A percentile compares a stretch with the other conserved stretches of the same genome.
Conservation (phyloP, 768 basidiomycete species). For the Ramaria sp. region DNA sequence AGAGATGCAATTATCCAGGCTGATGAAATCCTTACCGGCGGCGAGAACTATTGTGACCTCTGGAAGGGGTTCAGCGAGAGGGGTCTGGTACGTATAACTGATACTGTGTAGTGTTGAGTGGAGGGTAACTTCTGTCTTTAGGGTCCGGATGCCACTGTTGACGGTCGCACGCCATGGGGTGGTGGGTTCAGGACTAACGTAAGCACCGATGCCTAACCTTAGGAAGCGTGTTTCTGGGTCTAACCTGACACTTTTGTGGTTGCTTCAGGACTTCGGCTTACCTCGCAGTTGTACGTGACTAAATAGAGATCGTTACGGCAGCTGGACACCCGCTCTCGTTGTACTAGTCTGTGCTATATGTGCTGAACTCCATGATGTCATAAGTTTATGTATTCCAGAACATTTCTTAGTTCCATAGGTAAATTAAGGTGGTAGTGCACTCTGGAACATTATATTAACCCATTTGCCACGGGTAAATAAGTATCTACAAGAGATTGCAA, state of each 20-base stretch:
- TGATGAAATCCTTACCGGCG: slow-evolving; percentile 80
- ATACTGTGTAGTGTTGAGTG: neutral
- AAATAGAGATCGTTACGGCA: neutral
- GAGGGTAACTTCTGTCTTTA: neutral
- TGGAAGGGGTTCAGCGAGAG: slow-evolving; percentile 79
- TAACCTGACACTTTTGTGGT: neutral
- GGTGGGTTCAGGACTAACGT: slow-evolving; percentile 75
- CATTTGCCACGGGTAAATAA: too few species aligned
- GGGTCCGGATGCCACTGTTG: slow-evolving; percentile 63
- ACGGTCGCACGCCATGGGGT: slow-evolving; percentile 83
- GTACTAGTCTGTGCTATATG: neutral
- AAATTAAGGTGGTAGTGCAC: too few species aligned
- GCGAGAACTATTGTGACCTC: slow-evolving; percentile 83
- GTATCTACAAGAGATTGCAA: too few species aligned
- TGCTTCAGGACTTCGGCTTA: neutral
- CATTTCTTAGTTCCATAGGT: too few species aligned
- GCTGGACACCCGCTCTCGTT: neutral
- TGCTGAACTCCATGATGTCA: neutral
- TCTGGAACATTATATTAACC: too few species aligned
- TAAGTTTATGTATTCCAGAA: too few species aligned
- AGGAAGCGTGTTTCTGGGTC: neutral
- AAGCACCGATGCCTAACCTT: slow-evolving; percentile 9
- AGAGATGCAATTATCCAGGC: slow-evolving; percentile 87
- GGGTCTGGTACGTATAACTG: slow-evolving; percentile 40
- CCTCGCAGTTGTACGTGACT: neutral